A percentile compares a stretch with the other conserved stretches of the same genome.
phyloP scores from a whole-genome alignment of 208 protist genomes.

The Naegleria fowleri region DNA sequence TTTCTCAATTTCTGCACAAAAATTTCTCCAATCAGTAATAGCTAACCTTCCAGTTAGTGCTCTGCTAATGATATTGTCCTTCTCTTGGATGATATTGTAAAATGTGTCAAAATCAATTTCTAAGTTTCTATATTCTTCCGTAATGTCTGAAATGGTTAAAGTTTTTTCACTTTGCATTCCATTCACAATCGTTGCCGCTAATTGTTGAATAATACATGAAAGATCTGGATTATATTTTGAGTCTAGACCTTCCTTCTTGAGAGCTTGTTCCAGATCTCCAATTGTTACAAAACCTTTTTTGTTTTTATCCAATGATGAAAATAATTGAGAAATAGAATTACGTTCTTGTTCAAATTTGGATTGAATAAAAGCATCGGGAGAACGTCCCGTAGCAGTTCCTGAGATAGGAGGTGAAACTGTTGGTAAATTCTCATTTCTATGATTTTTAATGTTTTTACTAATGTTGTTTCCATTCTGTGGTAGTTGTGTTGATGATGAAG shows the following conservation, averaged over 20 bases:
- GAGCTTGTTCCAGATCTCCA: neutral
- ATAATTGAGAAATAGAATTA: neutral
- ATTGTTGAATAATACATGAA: neutral
- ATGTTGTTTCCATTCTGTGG: too few relatives aligned
- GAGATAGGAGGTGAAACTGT: too few relatives aligned
- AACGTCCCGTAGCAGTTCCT: neutral
- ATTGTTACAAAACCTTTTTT: neutral
- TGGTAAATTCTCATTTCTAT: too few relatives aligned
- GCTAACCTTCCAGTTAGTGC: neutral
- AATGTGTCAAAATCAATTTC: conserved; percentile 11
- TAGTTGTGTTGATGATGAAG: too few relatives aligned
- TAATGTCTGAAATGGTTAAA: neutral
- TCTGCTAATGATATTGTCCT: neutral
- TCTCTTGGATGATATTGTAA: neutral
- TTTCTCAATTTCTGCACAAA: conserved; percentile 1
- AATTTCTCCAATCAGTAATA: neutral
- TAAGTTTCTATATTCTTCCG: neutral
- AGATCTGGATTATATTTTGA: neutral
- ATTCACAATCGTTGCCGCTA: neutral
- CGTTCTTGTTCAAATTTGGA: conserved; percentile 16
- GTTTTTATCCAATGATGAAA: neutral
- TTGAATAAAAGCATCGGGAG: neutral
- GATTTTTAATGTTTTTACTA: too few relatives aligned
- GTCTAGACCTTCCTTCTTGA: neutral
- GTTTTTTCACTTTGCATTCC: neutral